Base-by-base conservation (phyloP, 2,329 filamentous ascomycete genomes). In the Trichoderma cornu-damae region DNA sequence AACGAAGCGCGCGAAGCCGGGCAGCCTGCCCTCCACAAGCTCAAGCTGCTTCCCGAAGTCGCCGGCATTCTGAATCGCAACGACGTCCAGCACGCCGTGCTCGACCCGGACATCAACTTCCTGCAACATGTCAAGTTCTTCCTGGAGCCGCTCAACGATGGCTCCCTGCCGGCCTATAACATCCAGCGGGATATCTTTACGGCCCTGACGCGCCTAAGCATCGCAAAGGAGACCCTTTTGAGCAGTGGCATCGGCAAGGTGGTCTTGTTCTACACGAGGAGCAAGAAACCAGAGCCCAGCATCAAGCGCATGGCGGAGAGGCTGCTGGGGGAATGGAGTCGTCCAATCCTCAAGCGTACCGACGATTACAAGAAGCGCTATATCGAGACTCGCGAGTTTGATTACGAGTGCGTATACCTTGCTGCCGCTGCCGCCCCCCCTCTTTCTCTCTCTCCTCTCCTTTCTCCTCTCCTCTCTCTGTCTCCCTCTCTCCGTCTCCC, bases 211-310 rank as follows among this genome's bases (percentile, higher is more conserved):
- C 86, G 85, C 66, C 80, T 97, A 4, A 91, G 90, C 5, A 90
- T 97, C 63, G 89, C 91, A 69, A 96, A 96, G 69, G 94, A 97
- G 66, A 83, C 88, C 1, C 80, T 99, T 12, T 81, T 95, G 20
- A 92, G 91, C 63, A 96, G 90, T 65, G 92, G 93, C 18, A 94
- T 99, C 62, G 94, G 94, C 68, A 96, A 96, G 72, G 90, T 99
- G 47, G 88, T 96, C 52, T 83, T 96, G 61, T 99, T 96, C 76
- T 99, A 99, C 75, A 96, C 92, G 50, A 92, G 92, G 74, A 96
- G 89, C 77, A 95, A 92, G 76, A 87, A 90, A 63, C 88, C 92
- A 1, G 90, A 97, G 73, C 78, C 87, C 4, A 82, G 80, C 60
- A 96, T 99, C 78, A 96, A 96, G 78, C 86, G 93, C 64, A 90